These are phyloP conservation scores for Annulohypoxylon bovei DNA, from an alignment of 495 filamentous ascomycete genomes.

Conservation along the genomic window DNA sequence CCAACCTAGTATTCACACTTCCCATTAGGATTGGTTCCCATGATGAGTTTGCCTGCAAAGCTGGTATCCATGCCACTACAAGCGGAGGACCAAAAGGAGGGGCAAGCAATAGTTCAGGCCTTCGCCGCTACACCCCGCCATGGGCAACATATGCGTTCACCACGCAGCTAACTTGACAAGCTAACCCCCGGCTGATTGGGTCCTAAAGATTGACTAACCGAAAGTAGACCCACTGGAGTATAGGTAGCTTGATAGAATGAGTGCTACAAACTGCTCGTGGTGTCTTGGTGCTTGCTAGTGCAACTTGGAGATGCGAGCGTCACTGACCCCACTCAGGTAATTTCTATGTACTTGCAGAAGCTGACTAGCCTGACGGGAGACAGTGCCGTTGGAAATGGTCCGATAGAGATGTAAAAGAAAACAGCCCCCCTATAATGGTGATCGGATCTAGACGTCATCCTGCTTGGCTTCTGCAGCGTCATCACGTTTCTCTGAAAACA, in stretches of 20 bases:
- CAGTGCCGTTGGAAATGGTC: conserved; percentile 9
- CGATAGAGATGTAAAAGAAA: conserved; percentile 16
- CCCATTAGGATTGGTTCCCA: conserved; percentile 31
- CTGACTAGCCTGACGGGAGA: conserved; percentile 21
- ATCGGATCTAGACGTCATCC: conserved; percentile 38
- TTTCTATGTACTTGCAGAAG: conserved; percentile 31
- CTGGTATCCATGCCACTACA: conserved; percentile 31
- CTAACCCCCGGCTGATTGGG: conserved; percentile 30
- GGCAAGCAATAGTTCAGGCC: conserved; percentile 35
- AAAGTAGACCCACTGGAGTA: conserved; percentile 24
- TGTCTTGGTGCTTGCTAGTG: conserved; percentile 20
- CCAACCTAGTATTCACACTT: conserved; percentile 27
- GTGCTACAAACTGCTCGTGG: neutral
- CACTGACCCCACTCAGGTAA: conserved; percentile 28
- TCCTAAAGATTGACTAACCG: conserved; percentile 1
- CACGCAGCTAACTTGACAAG: conserved; percentile 36
- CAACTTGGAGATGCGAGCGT: conserved; percentile 8
- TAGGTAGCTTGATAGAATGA: conserved; percentile 18
- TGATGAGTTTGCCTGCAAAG: conserved; percentile 36
- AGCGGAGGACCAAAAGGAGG: conserved; percentile 37
- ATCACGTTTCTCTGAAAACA: conserved; percentile 13
- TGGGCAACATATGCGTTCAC: conserved; percentile 30
- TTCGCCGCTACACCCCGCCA: conserved; percentile 30
- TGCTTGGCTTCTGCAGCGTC: conserved; percentile 26
- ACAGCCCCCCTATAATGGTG: neutral